phyloP scores from a whole-genome alignment of 2,329 filamentous ascomycete species.

The Fusarium sp. region DNA sequence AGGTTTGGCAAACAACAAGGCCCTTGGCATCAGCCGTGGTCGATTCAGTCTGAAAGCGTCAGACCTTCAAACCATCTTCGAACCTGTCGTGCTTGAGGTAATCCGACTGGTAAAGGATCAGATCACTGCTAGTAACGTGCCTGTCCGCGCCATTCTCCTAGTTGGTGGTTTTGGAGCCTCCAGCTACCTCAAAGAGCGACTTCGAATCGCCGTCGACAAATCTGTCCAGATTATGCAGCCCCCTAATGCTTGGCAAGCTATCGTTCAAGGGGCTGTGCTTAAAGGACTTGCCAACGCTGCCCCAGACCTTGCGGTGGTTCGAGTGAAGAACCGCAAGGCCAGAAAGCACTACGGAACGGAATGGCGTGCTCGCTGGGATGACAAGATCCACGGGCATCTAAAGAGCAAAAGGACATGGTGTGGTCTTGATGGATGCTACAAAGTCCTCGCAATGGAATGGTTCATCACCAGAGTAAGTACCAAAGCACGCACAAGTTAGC shows the following conservation, averaged over 20 bases:
- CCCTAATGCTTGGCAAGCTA: slow-evolving; percentile 61
- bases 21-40: slow-evolving; percentile 54
- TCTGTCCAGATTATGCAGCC: slow-evolving; percentile 60
- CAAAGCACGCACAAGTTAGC: no score
- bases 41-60: slow-evolving; percentile 54
- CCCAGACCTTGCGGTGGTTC: slow-evolving; percentile 53
- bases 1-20: slow-evolving; percentile 56
- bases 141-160: slow-evolving; percentile 58
- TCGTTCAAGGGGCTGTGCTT: slow-evolving; percentile 63
- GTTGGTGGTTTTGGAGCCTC: slow-evolving; percentile 62
- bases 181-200: slow-evolving; percentile 58
- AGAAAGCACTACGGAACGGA: slow-evolving; percentile 60
- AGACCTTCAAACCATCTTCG: slow-evolving; percentile 58
- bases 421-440: slow-evolving; percentile 54
- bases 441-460: slow-evolving; percentile 58
- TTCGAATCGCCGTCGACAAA: slow-evolving; percentile 52
- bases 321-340: slow-evolving; percentile 56
- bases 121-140: slow-evolving; percentile 54
- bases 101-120: slow-evolving; percentile 59
- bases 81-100: slow-evolving; percentile 59
- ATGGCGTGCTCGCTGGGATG: slow-evolving; percentile 50
- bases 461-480: slow-evolving; percentile 55
- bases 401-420: slow-evolving; percentile 53
- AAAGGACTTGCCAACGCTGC: slow-evolving; percentile 59
- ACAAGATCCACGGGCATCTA: slow-evolving; percentile 50